These are phyloP conservation scores for Nicotiana noctiflora DNA, from an alignment of 257 asterid genomes.

Conservation along the genomic window DNA sequence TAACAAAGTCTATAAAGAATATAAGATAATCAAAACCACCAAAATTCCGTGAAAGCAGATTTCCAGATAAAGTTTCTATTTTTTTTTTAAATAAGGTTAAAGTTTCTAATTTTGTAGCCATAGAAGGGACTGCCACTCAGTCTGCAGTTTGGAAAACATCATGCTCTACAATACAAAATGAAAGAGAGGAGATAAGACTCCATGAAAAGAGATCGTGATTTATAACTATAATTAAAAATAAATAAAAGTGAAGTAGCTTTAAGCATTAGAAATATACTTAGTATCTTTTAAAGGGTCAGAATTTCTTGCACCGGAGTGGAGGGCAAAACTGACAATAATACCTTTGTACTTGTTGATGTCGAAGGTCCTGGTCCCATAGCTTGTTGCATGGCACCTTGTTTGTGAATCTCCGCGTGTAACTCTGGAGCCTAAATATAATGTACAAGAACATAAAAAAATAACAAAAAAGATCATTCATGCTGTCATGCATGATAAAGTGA, in stretches of 20 bases:
- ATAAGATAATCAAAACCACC: background rate
- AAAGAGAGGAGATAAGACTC: background rate
- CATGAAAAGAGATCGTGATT: background rate
- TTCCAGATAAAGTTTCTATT: background rate
- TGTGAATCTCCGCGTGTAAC: slow-evolving; percentile 80
- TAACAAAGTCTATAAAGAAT: background rate
- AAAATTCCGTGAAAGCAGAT: background rate
- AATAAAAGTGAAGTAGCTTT: background rate
- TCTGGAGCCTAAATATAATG: slow-evolving; percentile 61
- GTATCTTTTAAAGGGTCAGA: too few species aligned
- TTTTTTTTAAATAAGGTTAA: background rate
- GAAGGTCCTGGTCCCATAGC: slow-evolving; percentile 72
- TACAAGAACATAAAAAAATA: slow-evolving; percentile 1
- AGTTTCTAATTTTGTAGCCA: background rate
- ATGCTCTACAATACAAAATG: background rate
- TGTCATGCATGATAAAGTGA: too few species aligned
- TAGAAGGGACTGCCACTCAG: background rate
- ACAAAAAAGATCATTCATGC: background rate
- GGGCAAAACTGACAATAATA: slow-evolving; percentile 10
- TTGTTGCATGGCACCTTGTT: slow-evolving; percentile 65
- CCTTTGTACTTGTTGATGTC: slow-evolving; percentile 70
- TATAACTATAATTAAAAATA: background rate
- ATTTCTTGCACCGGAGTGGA: background rate
- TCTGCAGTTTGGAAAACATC: background rate
- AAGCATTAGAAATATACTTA: background rate